These are phyloP conservation scores for Cladorrhinum sp. DNA, from an alignment of 2,329 filamentous ascomycete species.

Conservation along the genomic window DNA sequence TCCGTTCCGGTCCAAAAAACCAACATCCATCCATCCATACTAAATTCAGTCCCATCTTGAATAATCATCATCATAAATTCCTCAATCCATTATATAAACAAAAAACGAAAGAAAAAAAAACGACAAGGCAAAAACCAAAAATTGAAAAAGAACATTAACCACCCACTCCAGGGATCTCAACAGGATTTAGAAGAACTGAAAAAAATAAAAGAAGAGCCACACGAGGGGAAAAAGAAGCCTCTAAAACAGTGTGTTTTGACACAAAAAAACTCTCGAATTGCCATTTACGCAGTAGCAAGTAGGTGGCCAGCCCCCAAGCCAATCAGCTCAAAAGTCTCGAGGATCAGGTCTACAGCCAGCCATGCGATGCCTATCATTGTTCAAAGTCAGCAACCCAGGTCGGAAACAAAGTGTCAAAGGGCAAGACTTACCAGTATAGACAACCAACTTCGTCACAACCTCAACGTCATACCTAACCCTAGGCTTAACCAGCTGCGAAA, in stretches of 20 bases:
- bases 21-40: no score
- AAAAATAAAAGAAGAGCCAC: no score
- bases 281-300: neutral
- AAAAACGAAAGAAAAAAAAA: neutral
- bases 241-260: neutral
- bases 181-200: no score
- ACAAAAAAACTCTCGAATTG: neutral
- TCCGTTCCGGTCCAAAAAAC: no score
- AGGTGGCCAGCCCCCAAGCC: slow-evolving; percentile 47
- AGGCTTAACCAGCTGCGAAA: slow-evolving; percentile 77
- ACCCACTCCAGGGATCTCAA: no score
- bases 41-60: no score
- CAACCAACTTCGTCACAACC: slow-evolving; percentile 92
- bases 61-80: slow-evolving; percentile 6
- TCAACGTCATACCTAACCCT: slow-evolving; percentile 97
- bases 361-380: slow-evolving; percentile 64
- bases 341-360: slow-evolving; percentile 73
- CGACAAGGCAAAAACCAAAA: no score
- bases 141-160: no score
- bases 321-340: slow-evolving; percentile 65
- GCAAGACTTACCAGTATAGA: slow-evolving; percentile 69
- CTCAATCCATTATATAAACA: slow-evolving; percentile 5
- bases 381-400: slow-evolving; percentile 18
- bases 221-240: no score
- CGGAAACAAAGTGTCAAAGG: neutral